Evolutionary conservation across 2,329 filamentous ascomycete species (phyloP), one percentile per base, ranked within the genome.

Genomic region (Cladosporium halotolerans): DNA sequence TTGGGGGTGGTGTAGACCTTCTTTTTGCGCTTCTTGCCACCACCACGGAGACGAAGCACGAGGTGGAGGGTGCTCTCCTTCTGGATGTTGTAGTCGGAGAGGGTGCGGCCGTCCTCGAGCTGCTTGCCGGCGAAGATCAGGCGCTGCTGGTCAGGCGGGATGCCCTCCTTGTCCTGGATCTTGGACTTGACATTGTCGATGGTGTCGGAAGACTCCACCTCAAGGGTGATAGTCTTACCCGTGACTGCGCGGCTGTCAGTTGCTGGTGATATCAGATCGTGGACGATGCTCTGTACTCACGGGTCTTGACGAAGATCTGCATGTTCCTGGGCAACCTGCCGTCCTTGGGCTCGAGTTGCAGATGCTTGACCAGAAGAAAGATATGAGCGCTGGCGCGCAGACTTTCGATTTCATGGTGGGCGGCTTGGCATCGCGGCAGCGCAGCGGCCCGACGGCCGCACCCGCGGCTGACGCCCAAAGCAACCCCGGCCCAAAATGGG

Each of bases 181-280:
- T 99, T 97, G 81, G 88, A 89, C 86, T 97, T 97, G 81, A 99
- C 93, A 86, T 97, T 97, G 85, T 97, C 93, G 79, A 99, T 97
- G 73, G 92, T 97, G 80, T 99, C 93, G 73, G 86, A 92, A 70
- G 90, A 96, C 86, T 97, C 93, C 80, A 97, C 93, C 90, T 99
- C 93, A 71, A 99, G 91, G 87, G 93, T 97, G 87, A 97, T 97
- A 75, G 93, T 97, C 88, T 97, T 97, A 74, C 93, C 93, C 88
- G 93, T 97, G 70, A 97, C 60, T 62, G 57, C 33, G 45, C n/a
- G 28, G 40, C 4, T 45, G 55, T 58, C 34, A 57, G 45, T 19
- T 28, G 45, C 31, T 52, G 11, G 14, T 9, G 1, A 13, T 33
- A 23, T 16, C 19, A 40, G 18, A n/a, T 40, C 34, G 18, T 28